phyloP scores from a whole-genome alignment of 768 basidiomycete genomes.

The Tylopilus subfusipes region DNA sequence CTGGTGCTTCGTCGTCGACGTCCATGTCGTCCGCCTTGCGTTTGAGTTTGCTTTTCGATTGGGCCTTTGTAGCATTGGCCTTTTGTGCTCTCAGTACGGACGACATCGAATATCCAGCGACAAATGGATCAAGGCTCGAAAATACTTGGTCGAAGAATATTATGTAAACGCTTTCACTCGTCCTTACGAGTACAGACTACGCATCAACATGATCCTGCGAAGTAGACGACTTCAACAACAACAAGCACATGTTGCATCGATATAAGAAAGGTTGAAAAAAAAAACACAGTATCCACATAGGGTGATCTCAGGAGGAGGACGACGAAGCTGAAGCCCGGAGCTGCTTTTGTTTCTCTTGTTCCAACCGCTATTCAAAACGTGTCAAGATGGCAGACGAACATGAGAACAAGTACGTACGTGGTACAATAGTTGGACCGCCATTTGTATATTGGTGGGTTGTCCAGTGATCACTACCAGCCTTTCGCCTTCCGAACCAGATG shows the following conservation, averaged over 20 bases:
- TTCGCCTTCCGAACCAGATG: constrained; percentile 78
- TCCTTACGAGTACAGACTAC: constrained; percentile 10
- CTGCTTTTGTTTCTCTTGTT: constrained; percentile 90
- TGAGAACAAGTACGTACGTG: constrained; percentile 50
- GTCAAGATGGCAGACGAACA: constrained; percentile 6
- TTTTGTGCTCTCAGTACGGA: constrained; percentile 62
- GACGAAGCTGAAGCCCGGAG: constrained; percentile 37
- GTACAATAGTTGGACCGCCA: constrained; percentile 90
- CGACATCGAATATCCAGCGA: constrained; percentile 45
- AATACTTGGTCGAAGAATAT: constrained; percentile 3
- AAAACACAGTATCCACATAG: background rate
- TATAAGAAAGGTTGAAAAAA: background rate
- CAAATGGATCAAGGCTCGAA: background rate
- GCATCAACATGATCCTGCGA: constrained; percentile 8
- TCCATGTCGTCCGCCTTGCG: constrained; percentile 64
- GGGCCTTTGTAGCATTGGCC: constrained; percentile 49
- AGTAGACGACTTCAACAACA: constrained; percentile 1
- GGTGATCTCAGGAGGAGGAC: constrained; percentile 26
- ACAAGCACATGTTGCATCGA: background rate
- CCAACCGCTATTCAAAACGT: constrained; percentile 57
- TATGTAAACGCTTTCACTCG: constrained; percentile 23
- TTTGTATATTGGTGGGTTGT: constrained; percentile 91
- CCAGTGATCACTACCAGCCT: constrained; percentile 95
- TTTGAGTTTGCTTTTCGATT: constrained; percentile 47
- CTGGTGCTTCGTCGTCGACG: constrained; percentile 46